phyloP scores from a whole-genome alignment of 805 yeast genomes.

The Candida montana region DNA sequence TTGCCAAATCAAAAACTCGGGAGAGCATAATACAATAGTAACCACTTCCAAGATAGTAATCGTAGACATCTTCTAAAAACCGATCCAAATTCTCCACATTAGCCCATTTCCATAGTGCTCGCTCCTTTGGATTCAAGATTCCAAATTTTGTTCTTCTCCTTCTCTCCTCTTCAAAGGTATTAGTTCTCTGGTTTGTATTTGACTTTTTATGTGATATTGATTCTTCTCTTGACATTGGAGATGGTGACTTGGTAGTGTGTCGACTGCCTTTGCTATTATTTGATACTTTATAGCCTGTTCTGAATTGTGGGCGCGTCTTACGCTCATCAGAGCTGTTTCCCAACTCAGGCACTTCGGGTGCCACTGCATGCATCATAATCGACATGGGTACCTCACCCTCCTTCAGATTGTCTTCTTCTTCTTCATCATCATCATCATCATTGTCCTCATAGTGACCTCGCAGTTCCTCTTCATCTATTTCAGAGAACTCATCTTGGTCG shows the following conservation, averaged over 20 bases:
- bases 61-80: slow-evolving; percentile 77
- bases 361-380: slow-evolving; percentile 12
- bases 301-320: background rate
- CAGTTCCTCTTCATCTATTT: slow-evolving; percentile 18
- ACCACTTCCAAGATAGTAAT: slow-evolving; percentile 83
- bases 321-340: background rate
- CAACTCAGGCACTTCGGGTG: background rate
- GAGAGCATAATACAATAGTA: slow-evolving; percentile 68
- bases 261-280: background rate
- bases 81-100: slow-evolving; percentile 88
- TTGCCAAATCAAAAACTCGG: slow-evolving; percentile 60
- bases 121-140: slow-evolving; percentile 55
- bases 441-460: slow-evolving; percentile 20
- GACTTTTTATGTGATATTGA: background rate
- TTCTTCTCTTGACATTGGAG: background rate
- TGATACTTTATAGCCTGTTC: background rate
- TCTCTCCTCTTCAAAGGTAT: slow-evolving; percentile 18
- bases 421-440: background rate
- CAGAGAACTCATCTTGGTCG: slow-evolving; percentile 4
- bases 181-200: background rate
- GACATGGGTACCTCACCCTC: slow-evolving; percentile 16
- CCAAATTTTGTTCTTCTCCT: slow-evolving; percentile 29
- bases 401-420: background rate
- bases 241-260: background rate
- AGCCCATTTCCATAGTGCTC: slow-evolving; percentile 95